Evolutionary conservation across 345 rosid species (phyloP), one percentile per base, ranked within the genome.

Genomic region (Eucalyptus pauciflora): DNA sequence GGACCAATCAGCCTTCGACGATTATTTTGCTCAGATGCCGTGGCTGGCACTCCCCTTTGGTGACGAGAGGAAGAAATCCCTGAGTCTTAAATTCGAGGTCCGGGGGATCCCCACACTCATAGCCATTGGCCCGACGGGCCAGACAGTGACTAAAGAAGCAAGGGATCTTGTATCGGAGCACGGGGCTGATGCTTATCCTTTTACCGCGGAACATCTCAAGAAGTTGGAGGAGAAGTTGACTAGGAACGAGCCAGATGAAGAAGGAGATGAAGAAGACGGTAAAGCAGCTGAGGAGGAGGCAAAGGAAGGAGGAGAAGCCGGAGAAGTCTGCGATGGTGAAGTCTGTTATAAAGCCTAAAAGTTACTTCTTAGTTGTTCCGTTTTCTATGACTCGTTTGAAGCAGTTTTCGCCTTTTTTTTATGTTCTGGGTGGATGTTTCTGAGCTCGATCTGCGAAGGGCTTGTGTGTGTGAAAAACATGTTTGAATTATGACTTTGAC

Each of bases 31-130:
- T 5, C 86, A 50, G 48, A 94, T 93, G 95, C 95, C 93, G 3
- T 92, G 93, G 95, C 49, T 94, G 67, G 90, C 93, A 46, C 93
- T 93, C 31, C 95, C 94, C n/a, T 92, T 90, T 67, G 91, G 91
- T 41, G 93, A 93, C 56, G 69, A 58, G 62, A 89, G 94, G 87
- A 92, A 94, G 85, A 79, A 76, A 46, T 86, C 79, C 5, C 79
- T 94, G 88, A 87, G 90, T 50, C 92, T 89, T n/a, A 90, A 79
- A 37, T 94, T 94, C 90, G 89, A 91, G 93, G 90, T 90, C 89
- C 22, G 14, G 6, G 89, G 92, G 46, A 92, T 94, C 76, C 95
- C 94, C 15, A 89, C 67, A 67, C 92, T 93, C 9, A 79, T 90
- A 22, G 94, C 93, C 49, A 86, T 94, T 5, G 93, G 94, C n/a